phyloP scores from a whole-genome alignment of 331 rosid genomes.

The Saraca asoca region DNA sequence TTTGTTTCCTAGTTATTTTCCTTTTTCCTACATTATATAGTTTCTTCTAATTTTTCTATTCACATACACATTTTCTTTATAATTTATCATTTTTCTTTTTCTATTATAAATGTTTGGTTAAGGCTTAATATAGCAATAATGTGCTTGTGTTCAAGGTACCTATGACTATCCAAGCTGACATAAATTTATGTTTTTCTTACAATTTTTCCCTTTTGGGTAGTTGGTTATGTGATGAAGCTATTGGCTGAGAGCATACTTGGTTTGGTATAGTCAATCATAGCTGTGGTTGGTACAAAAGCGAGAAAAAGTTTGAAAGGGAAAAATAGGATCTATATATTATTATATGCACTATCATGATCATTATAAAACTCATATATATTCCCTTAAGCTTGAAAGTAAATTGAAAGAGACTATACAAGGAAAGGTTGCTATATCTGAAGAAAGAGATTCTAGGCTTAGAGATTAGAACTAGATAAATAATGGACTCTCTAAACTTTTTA shows the following conservation, averaged over 20 bases:
- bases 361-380: slow-evolving; percentile 93
- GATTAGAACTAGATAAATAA: slow-evolving; percentile 86
- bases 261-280: slow-evolving; percentile 83
- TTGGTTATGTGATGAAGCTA: slow-evolving; percentile 97
- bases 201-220: slow-evolving; percentile 41
- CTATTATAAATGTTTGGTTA: slow-evolving; percentile 5
- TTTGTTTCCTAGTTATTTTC: neutral
- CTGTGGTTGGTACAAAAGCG: slow-evolving; percentile 84
- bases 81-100: slow-evolving; percentile 6
- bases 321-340: slow-evolving; percentile 75
- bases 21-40: slow-evolving; percentile 8
- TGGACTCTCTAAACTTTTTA: slow-evolving; percentile 81
- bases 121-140: neutral
- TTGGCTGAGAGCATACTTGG: slow-evolving; percentile 90
- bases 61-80: slow-evolving; percentile 11
- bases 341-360: slow-evolving; percentile 93
- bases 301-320: slow-evolving; percentile 75
- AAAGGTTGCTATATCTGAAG: slow-evolving; percentile 68
- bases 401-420: slow-evolving; percentile 64
- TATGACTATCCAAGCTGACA: slow-evolving; percentile 18
- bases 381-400: slow-evolving; percentile 84
- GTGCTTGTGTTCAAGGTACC: neutral
- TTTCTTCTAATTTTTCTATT: too few species aligned
- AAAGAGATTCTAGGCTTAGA: slow-evolving; percentile 56
- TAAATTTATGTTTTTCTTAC: neutral